Evolutionary conservation across 805 yeast species (phyloP), one percentile per base, ranked within the genome.

Genomic region (Saturnispora hagleri): DNA sequence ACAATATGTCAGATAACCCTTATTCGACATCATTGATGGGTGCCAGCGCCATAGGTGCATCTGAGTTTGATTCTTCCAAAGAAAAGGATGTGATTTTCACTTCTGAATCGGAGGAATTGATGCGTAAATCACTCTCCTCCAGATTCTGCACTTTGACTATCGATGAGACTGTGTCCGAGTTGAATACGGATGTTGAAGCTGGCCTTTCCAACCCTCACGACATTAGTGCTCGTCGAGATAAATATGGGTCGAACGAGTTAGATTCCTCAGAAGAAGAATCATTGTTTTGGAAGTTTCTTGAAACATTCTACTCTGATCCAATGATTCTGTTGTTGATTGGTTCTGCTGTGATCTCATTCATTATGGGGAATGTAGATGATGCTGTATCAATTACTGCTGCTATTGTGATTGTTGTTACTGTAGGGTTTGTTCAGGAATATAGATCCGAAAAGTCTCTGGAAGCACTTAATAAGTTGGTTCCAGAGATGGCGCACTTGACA

Each of bases 371-470:
- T 69, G 80, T 81, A 33, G 97, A 93, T 65, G 99, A 93, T 67
- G 96, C 98, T 2, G 72, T 93, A n/a, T 83, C 93, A 58, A 93
- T 93, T 59, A 84, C 97, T 0, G 73, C 90, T 56, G 99, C 99
- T 3, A 88, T 93, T 47, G 60, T 87, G 43, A 90, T 93, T 58
- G 99, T 93, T 33, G 97, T 93, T 12, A 80, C 93, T 1, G 99
- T 93, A 36, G 99, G 99, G 0, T 93, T 93, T 70, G 90, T 93
- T 33, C 99, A 93, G 70, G 99, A 93, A 67, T 90, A 90, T 63
- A 77, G 97, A 62, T 87, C 96, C 2, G 99, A 93, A 63, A 86
- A 93, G 72, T 87, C 97, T 5, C 72, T 93, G 53, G 95, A 90
- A 66, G 98, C 98, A 0, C 76, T 93, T 54, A 90, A 86, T 66